These are phyloP conservation scores for Beauveria caledonica DNA, from an alignment of 2,329 filamentous ascomycete genomes.

Conservation along the genomic window DNA sequence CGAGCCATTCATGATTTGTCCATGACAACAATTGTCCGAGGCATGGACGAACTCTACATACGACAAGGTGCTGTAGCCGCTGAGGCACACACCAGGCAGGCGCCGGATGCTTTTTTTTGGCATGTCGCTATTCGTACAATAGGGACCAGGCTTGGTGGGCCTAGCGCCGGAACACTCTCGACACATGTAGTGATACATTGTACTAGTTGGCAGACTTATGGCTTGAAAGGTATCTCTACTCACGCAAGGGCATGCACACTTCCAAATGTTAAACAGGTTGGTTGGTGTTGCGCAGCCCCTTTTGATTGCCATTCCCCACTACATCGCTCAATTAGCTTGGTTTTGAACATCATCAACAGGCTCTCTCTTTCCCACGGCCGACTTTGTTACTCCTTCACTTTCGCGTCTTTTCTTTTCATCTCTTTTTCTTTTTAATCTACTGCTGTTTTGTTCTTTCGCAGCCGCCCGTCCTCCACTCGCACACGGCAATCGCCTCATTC, in stretches of 20 bases:
- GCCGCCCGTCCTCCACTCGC: no score
- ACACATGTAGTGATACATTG: not conserved
- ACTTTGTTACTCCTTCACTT: not conserved
- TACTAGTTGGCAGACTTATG: accelerated
- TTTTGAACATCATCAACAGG: slow-evolving; percentile 10
- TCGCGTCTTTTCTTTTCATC: slow-evolving; percentile 3
- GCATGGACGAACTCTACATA: not conserved
- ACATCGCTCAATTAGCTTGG: slow-evolving; percentile 4
- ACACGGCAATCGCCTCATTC: not conserved
- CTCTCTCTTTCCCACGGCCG: not conserved
- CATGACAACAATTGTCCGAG: not conserved
- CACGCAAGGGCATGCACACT: not conserved
- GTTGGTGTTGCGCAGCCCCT: slow-evolving; percentile 9
- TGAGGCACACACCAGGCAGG: not conserved
- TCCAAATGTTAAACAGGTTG: not conserved
- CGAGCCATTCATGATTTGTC: not conserved
- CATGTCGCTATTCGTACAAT: not conserved
- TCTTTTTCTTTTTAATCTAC: not conserved
- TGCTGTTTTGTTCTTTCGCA: not conserved
- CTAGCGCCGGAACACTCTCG: not conserved
- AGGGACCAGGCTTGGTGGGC: not conserved
- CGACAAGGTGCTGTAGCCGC: not conserved
- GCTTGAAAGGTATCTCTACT: no score
- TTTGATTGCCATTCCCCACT: slow-evolving; percentile 13
- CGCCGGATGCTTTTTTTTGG: not conserved